phyloP scores from a whole-genome alignment of 768 basidiomycete species.

The Lenzites betulinus region DNA sequence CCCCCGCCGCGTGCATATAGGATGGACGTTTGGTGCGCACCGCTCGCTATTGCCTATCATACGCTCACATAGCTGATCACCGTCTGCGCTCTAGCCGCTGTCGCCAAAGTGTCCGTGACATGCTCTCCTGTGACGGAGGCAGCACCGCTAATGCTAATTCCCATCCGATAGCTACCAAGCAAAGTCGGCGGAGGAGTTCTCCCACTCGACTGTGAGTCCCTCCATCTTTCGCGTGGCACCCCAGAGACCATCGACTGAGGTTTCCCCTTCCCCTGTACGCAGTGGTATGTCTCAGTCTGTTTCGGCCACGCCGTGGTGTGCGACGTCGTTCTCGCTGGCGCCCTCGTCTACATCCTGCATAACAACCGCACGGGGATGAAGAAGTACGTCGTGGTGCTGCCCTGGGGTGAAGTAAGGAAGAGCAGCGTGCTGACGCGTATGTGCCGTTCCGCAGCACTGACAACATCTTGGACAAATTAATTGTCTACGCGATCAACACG shows the following conservation, averaged over 20 bases:
- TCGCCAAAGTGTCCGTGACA: too few relatives aligned
- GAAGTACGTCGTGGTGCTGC: too few relatives aligned
- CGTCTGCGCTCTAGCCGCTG: too few relatives aligned
- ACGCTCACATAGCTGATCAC: too few relatives aligned
- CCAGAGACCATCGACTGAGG: too few relatives aligned
- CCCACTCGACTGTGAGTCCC: not conserved
- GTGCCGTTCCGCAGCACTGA: not conserved
- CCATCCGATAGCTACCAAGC: too few relatives aligned
- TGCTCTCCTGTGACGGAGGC: not conserved
- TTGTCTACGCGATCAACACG: not conserved
- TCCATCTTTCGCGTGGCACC: too few relatives aligned
- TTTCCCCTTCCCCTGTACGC: too few relatives aligned
- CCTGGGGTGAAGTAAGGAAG: too few relatives aligned
- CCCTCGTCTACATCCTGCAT: not conserved
- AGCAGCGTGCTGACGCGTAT: too few relatives aligned
- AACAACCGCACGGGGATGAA: not conserved
- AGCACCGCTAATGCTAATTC: too few relatives aligned
- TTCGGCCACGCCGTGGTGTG: not conserved
- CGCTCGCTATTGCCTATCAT: too few relatives aligned
- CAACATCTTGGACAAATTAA: not conserved
- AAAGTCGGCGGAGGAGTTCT: not conserved
- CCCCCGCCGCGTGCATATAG: not conserved
- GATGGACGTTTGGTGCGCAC: not conserved
- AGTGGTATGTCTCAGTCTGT: not conserved
- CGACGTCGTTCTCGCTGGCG: not conserved